Evolutionary conservation across 1,139 yeast species (phyloP).

Genomic region (Saccharomyces hybrid): DNA sequence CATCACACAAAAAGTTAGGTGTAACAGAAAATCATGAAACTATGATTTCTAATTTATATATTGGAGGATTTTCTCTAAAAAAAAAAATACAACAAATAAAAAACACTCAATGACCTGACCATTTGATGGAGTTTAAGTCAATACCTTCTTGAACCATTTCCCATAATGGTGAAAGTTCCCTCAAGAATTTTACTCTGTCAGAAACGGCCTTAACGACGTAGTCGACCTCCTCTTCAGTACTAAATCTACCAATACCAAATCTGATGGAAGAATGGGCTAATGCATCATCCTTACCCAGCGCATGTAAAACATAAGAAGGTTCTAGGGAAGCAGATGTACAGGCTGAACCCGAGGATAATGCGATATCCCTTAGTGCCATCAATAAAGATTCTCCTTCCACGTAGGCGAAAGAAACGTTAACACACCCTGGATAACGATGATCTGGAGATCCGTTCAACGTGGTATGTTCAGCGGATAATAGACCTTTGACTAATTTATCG

Average conservation of each 20-base stretch:
- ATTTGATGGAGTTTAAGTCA: slow-evolving; percentile 85
- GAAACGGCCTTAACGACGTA: slow-evolving; percentile 83
- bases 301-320: slow-evolving; percentile 94
- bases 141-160: slow-evolving; percentile 99
- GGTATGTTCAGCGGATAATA: slow-evolving; percentile 79
- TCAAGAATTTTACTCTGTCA: slow-evolving; percentile 82
- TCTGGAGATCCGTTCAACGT: slow-evolving; percentile 78
- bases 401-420: slow-evolving; percentile 91
- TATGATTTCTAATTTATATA: not conserved
- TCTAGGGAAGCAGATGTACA: slow-evolving; percentile 98
- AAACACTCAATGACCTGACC: slow-evolving; percentile 77
- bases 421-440: slow-evolving; percentile 83
- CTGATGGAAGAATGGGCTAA: slow-evolving; percentile 95
- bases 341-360: slow-evolving; percentile 95
- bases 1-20: not conserved
- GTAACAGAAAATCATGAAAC: not conserved
- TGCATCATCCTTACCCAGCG: slow-evolving; percentile 97
- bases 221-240: slow-evolving; percentile 93
- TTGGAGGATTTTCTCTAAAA: not conserved
- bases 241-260: slow-evolving; percentile 94
- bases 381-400: slow-evolving; percentile 95
- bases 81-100: not conserved
- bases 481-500: slow-evolving; percentile 60
- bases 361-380: slow-evolving; percentile 97
- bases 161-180: slow-evolving; percentile 95